Base-by-base conservation (phyloP, 345 rosid species). In the Crucihimalaya himalaica region DNA sequence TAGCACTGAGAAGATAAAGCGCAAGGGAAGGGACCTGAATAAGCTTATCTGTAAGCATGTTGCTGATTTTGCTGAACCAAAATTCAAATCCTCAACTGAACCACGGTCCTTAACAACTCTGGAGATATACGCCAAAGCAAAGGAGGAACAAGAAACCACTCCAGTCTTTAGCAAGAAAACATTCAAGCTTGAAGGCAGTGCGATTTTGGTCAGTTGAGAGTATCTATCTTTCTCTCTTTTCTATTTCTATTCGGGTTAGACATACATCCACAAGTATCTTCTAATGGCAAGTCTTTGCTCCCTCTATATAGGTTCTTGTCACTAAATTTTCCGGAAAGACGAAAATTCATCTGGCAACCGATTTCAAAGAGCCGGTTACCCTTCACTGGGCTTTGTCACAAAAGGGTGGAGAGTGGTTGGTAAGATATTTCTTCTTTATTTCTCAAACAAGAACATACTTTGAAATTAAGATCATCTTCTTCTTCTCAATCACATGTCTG, bases 301-400 rank as follows among this genome's bases (percentile, higher is more conserved):
- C 58, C 42, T 68, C 70, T 42, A 70, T 57, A 51, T 78, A 95
- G 99, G 97, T 85, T 62, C 83, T 95, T 75, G 90, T 86, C 70
- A 79, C 87, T 68, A 92, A 90, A 80, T 54, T 70, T 83, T 70
- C 85, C 66, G 92, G 83, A 42, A 95, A 83, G 83, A 79, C 68
- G 47, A 90, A 86, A 81, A 79, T 95, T 74, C 82, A 73, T 77
- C 31, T 95, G 52, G 94, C 86, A 63, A 84, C 97, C 19, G 90
- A 92, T 81, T 78, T 83, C 70, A 82, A 73, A 73, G 94, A 89
- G 65, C 92, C 94, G 19, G 66, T 89, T 64, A 81, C 85, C 54
- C 87, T 92, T 79, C 99, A 90, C 80, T 95, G 99, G 99, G 99
- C 94, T 76, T 83, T 95, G 81, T 92, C 99, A 61, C 85, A 81